Percentiles rank a stretch among this genome's conserved stretches.
Conservation (phyloP, 73 alveolate genomes). For the Halteria grandinella region DNA sequence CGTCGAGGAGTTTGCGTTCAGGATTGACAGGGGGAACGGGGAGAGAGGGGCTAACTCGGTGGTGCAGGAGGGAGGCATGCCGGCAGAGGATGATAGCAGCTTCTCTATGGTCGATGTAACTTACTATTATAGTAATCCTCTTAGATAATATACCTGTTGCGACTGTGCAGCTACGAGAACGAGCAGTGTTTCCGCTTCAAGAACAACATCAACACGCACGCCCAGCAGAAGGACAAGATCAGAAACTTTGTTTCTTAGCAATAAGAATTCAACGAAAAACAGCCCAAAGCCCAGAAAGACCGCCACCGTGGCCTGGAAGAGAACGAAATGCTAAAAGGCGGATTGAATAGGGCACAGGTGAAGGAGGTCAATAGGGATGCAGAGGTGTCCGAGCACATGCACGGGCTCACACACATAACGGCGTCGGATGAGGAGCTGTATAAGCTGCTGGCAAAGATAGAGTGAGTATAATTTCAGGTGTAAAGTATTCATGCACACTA, state of each 20-base stretch:
- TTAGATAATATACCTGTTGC: slow-evolving; percentile 8
- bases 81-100: too few species aligned
- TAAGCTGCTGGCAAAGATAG: too few species aligned
- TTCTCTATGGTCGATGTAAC: slow-evolving; percentile 34
- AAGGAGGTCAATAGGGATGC: slow-evolving; percentile 32
- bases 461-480: too few species aligned
- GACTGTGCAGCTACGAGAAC: slow-evolving; percentile 37
- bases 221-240: neutral
- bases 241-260: neutral
- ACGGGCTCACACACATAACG: slow-evolving; percentile 31
- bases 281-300: too few species aligned
- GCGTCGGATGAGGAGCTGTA: slow-evolving; percentile 45
- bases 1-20: slow-evolving; percentile 11
- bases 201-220: too few species aligned
- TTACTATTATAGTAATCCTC: neutral
- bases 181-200: too few species aligned
- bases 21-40: slow-evolving; percentile 14
- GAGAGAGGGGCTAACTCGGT: too few species aligned
- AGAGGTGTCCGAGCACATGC: slow-evolving; percentile 39
- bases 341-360: neutral
- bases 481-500: too few species aligned
- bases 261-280: slow-evolving; percentile 11
- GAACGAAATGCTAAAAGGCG: slow-evolving; percentile 21
- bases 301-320: too few species aligned
- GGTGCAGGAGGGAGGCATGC: too few species aligned